phyloP scores from a whole-genome alignment of 441 rosid species.

The Arabidopsis lyrata region DNA sequence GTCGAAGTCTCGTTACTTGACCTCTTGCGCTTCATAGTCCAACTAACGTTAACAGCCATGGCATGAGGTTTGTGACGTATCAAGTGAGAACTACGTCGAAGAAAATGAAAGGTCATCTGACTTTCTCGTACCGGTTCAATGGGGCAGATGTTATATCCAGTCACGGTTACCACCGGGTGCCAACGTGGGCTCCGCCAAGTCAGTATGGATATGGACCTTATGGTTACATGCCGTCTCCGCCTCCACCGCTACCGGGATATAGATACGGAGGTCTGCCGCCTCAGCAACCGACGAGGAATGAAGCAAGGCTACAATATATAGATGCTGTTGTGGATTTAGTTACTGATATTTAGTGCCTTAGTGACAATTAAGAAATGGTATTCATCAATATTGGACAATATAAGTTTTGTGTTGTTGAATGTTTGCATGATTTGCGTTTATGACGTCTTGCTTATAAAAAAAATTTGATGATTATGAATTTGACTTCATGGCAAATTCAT shows the following conservation, averaged over 20 bases:
- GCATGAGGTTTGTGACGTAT: slow-evolving; percentile 51
- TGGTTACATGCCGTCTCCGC: background rate
- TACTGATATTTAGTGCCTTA: background rate
- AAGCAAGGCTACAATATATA: background rate
- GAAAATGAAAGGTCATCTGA: slow-evolving; percentile 58
- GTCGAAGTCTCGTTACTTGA: slow-evolving; percentile 66
- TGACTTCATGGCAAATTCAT: background rate
- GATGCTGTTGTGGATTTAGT: background rate
- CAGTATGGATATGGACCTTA: slow-evolving; percentile 20
- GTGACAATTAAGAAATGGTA: background rate
- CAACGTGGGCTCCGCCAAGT: slow-evolving; percentile 6
- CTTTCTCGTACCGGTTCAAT: slow-evolving; percentile 59
- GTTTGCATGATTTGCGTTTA: too few relatives aligned
- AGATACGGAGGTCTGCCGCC: slow-evolving; percentile 40
- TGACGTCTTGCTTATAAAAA: too few relatives aligned
- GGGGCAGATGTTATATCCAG: slow-evolving; percentile 19
- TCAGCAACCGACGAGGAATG: slow-evolving; percentile 45
- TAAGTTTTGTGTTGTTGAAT: background rate
- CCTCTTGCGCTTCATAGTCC: slow-evolving; percentile 30
- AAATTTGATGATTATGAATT: background rate
- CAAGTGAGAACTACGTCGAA: slow-evolving; percentile 64
- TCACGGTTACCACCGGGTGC: background rate
- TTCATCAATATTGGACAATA: background rate
- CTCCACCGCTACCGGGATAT: slow-evolving; percentile 34
- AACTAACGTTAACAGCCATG: slow-evolving; percentile 8